Percentiles rank a stretch among this genome's conserved stretches.
phyloP scores from a whole-genome alignment of 345 rosid species.

The Aegle marmelos region DNA sequence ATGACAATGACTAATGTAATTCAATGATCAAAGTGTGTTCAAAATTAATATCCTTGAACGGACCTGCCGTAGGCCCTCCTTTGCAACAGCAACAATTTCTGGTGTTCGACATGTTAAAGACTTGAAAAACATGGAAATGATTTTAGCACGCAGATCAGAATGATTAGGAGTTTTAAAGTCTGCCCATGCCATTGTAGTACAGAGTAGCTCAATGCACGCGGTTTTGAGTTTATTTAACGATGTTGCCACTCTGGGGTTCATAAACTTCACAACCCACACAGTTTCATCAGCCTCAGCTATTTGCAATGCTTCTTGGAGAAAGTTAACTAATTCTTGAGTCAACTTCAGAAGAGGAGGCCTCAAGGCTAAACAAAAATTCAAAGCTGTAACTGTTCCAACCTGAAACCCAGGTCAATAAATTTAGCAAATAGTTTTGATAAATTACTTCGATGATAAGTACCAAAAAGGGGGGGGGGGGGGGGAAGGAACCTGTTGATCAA shows the following conservation, averaged over 20 bases:
- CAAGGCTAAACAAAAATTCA: conserved; percentile 92
- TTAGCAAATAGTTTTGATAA: conserved; percentile 24
- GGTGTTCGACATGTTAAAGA: conserved; percentile 91
- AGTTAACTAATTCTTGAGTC: conserved; percentile 91
- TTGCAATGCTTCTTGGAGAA: conserved; percentile 98
- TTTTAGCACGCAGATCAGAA: conserved; percentile 84
- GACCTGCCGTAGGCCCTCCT: conserved; percentile 99
- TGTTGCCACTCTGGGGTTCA: conserved; percentile 83
- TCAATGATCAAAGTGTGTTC: neutral
- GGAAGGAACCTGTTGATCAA: conserved; percentile 99
- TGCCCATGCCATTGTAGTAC: conserved; percentile 99
- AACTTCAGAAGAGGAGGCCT: conserved; percentile 97
- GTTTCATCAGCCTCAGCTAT: conserved; percentile 98
- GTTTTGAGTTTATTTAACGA: conserved; percentile 87
- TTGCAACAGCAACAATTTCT: conserved; percentile 97
- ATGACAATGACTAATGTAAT: neutral
- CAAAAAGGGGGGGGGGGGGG: too few species aligned
- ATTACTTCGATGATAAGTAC: conserved; percentile 4
- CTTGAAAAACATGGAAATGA: conserved; percentile 97
- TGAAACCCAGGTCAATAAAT: conserved; percentile 31
- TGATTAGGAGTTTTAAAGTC: conserved; percentile 85
- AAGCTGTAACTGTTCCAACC: conserved; percentile 96
- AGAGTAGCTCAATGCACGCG: conserved; percentile 94
- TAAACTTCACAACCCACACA: conserved; percentile 78
- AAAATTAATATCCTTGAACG: conserved; percentile 8